phyloP scores from a whole-genome alignment of 2,329 filamentous ascomycete genomes.

The Microascus cirrosus region DNA sequence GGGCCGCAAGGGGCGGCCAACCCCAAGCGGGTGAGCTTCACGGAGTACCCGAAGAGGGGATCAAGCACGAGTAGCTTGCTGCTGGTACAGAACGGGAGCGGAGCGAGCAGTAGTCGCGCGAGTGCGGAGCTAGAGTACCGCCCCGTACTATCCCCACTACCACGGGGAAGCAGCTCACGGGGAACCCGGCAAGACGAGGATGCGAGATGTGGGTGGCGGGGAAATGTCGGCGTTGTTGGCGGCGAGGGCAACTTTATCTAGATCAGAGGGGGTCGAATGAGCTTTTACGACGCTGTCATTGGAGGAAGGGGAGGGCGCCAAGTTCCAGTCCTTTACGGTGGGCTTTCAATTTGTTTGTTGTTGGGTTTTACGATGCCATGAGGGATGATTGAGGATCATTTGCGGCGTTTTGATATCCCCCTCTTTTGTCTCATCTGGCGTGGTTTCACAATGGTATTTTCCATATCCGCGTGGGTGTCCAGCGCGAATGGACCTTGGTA shows the following conservation, averaged over 20 bases:
- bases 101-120: conserved; percentile 27
- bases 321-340: background rate
- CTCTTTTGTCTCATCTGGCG: background rate
- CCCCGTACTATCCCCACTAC: conserved; percentile 15
- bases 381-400: background rate
- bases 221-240: conserved; percentile 42
- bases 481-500: no score
- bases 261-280: conserved; percentile 9
- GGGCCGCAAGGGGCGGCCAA: conserved; percentile 19
- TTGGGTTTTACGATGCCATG: background rate
- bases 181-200: conserved; percentile 20
- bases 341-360: background rate
- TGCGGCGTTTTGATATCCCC: background rate
- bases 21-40: conserved; percentile 48
- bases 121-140: conserved; percentile 1
- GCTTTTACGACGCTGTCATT: background rate
- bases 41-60: conserved; percentile 48
- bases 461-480: background rate
- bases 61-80: conserved; percentile 51
- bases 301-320: background rate
- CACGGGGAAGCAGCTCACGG: conserved; percentile 26
- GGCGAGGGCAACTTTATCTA: conserved; percentile 44
- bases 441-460: background rate
- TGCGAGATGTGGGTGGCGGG: conserved; percentile 43
- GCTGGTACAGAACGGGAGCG: conserved; percentile 40